Percentiles rank a stretch among this genome's conserved stretches.
These are phyloP conservation scores for Lizonia empirigonia DNA, from an alignment of 2,329 filamentous ascomycete species.

Conservation along the genomic window DNA sequence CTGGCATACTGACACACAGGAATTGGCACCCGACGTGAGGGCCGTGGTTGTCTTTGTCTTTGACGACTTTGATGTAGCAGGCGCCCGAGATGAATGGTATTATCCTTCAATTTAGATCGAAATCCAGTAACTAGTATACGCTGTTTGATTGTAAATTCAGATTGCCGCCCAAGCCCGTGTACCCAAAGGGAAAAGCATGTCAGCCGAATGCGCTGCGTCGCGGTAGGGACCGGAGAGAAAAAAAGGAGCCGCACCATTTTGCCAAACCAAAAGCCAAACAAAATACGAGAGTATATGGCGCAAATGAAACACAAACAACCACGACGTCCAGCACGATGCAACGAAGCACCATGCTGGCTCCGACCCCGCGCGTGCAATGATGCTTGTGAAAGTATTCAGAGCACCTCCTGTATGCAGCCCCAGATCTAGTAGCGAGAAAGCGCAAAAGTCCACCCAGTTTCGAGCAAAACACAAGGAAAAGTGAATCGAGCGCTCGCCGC, in stretches of 20 bases:
- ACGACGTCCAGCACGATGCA: conserved; percentile 31
- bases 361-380: conserved; percentile 31
- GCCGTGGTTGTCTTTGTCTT: too few relatives aligned
- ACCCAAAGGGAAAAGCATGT: conserved; percentile 12
- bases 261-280: conserved; percentile 11
- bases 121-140: conserved; percentile 19
- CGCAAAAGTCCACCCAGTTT: conserved; percentile 34
- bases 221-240: conserved; percentile 25
- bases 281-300: conserved; percentile 12
- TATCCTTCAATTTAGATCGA: conserved; percentile 19
- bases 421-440: conserved; percentile 34
- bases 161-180: conserved; percentile 27
- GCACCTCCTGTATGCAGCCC: conserved; percentile 36
- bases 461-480: conserved; percentile 16
- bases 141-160: conserved; percentile 24
- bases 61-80: neutral
- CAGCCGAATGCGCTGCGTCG: conserved; percentile 4
- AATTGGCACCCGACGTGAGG: conserved; percentile 2
- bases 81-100: conserved; percentile 7
- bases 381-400: conserved; percentile 29
- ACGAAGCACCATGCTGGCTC: conserved; percentile 30
- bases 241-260: conserved; percentile 14
- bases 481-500: conserved; percentile 28
- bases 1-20: conserved; percentile 2
- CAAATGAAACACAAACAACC: conserved; percentile 33